Percentiles rank a stretch among this genome's conserved stretches.
phyloP scores from a whole-genome alignment of 768 basidiomycete genomes.

The Daedalea quercina region DNA sequence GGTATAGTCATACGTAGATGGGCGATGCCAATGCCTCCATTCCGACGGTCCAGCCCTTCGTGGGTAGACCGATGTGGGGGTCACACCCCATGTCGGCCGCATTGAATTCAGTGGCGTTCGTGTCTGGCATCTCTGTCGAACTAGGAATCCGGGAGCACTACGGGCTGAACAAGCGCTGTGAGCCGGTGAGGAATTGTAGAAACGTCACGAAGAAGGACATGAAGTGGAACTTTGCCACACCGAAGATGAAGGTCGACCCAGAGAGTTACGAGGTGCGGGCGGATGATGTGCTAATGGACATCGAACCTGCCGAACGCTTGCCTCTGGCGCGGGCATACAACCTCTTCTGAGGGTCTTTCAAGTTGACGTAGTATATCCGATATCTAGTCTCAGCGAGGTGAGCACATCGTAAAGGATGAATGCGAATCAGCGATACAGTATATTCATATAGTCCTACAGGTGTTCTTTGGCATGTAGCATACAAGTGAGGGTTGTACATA shows the following conservation, averaged over 20 bases:
- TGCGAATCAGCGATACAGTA: background rate
- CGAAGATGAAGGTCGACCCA: conserved; percentile 85
- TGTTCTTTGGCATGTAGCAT: background rate
- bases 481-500: background rate
- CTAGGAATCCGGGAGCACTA: conserved; percentile 58
- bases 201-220: conserved; percentile 78
- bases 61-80: conserved; percentile 93
- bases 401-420: no score
- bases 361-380: no score
- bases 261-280: conserved; percentile 86
- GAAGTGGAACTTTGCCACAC: conserved; percentile 86
- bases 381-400: no score
- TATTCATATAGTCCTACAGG: background rate
- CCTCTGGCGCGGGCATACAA: conserved; percentile 74
- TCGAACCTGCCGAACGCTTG: conserved; percentile 63
- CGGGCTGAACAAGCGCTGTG: conserved; percentile 60
- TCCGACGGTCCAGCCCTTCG: conserved; percentile 88
- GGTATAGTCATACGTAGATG: conserved; percentile 52
- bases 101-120: conserved; percentile 80
- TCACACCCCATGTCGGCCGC: conserved; percentile 70
- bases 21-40: conserved; percentile 97
- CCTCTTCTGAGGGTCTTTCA: conserved; percentile 48
- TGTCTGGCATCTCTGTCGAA: conserved; percentile 65
- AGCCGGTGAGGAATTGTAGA: conserved; percentile 74
- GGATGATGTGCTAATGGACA: conserved; percentile 70